Conservation (phyloP, 805 yeast genomes). For the Ogataea naganishii region DNA sequence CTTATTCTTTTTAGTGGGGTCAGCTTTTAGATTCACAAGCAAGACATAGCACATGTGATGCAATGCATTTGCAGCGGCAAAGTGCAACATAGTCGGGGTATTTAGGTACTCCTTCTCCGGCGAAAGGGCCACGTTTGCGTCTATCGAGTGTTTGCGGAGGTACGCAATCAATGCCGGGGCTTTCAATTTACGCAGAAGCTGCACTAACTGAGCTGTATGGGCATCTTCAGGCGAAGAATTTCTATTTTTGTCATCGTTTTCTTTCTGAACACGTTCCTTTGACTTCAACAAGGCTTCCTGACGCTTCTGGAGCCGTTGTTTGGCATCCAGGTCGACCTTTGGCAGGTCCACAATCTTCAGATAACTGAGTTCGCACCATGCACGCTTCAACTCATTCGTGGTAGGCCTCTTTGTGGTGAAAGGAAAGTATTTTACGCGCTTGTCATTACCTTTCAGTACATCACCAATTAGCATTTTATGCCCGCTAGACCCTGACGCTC, state of each 20-base stretch:
- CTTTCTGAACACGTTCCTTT: slow-evolving; percentile 11
- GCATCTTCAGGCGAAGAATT: slow-evolving; percentile 29
- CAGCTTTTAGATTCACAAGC: slow-evolving; percentile 56
- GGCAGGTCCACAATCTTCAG: slow-evolving; percentile 50
- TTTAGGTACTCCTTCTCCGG: slow-evolving; percentile 45
- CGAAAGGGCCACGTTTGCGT: slow-evolving; percentile 41
- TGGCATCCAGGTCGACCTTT: slow-evolving; percentile 24
- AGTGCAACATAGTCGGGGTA: slow-evolving; percentile 73
- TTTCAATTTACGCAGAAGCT: slow-evolving; percentile 59
- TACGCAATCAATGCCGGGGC: slow-evolving; percentile 66
- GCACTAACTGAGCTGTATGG: slow-evolving; percentile 50
- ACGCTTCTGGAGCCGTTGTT: slow-evolving; percentile 21
- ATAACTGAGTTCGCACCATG: slow-evolving; percentile 75
- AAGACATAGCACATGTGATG: slow-evolving; percentile 60
- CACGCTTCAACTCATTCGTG: slow-evolving; percentile 63
- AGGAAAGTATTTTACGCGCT: slow-evolving; percentile 65
- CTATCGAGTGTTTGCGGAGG: slow-evolving; percentile 47
- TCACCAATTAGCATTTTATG: slow-evolving; percentile 48
- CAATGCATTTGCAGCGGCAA: slow-evolving; percentile 60
- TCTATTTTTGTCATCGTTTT: background rate
- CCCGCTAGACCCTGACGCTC: slow-evolving; percentile 72
- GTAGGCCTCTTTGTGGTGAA: slow-evolving; percentile 90
- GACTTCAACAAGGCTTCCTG: slow-evolving; percentile 21
- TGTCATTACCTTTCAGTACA: slow-evolving; percentile 42
- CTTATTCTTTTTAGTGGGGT: slow-evolving; percentile 50